Evolutionary conservation across 352 stramenopile species (phyloP).

Genomic region (Globisporangium perplexum): DNA sequence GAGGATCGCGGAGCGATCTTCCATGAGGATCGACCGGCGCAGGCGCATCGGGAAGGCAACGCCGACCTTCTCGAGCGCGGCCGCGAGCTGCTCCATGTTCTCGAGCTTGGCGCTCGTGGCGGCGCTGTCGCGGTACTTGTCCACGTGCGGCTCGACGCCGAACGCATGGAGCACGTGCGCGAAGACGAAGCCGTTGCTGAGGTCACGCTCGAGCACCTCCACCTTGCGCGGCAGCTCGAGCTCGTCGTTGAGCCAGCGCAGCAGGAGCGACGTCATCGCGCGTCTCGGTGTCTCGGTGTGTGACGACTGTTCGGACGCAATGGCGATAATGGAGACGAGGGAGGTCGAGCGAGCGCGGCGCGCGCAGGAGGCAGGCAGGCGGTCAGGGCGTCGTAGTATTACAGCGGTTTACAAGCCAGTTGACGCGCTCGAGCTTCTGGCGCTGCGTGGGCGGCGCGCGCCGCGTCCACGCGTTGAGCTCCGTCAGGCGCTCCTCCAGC

Average conservation of each 20-base stretch:
- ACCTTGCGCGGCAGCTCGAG: slow-evolving; percentile 42
- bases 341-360: too few species aligned
- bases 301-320: background rate
- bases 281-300: too few species aligned
- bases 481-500: slow-evolving; percentile 54
- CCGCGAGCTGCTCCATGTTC: slow-evolving; percentile 55
- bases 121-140: slow-evolving; percentile 34
- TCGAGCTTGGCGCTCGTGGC: slow-evolving; percentile 34
- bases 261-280: slow-evolving; percentile 48
- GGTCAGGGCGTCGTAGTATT: slow-evolving; percentile 18
- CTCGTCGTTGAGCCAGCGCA: slow-evolving; percentile 68
- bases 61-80: slow-evolving; percentile 28
- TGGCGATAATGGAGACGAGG: too few species aligned
- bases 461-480: slow-evolving; percentile 60
- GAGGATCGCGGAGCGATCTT: slow-evolving; percentile 42
- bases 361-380: background rate
- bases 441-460: slow-evolving; percentile 40
- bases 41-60: slow-evolving; percentile 36
- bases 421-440: slow-evolving; percentile 64
- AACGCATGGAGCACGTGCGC: slow-evolving; percentile 50
- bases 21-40: slow-evolving; percentile 59
- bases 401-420: slow-evolving; percentile 58
- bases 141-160: slow-evolving; percentile 38
- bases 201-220: slow-evolving; percentile 44
- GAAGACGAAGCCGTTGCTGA: slow-evolving; percentile 66